These are phyloP conservation scores for Boletus sp. DNA, from an alignment of 768 basidiomycete species.

Conservation along the genomic window DNA sequence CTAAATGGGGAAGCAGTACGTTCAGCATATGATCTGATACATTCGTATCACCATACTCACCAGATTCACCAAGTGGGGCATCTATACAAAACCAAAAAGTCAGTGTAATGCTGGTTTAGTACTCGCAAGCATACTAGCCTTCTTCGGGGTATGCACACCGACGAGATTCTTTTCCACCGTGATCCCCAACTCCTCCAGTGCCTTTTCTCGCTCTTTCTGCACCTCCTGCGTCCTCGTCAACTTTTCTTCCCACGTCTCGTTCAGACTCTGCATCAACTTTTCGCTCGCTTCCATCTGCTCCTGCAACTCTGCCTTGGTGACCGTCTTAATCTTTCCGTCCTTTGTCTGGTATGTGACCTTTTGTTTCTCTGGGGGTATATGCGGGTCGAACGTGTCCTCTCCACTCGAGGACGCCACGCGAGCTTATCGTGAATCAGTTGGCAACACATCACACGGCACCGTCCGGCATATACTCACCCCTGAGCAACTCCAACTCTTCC, in stretches of 20 bases:
- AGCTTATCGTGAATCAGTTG: conserved; percentile 40
- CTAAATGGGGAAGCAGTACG: conserved; percentile 33
- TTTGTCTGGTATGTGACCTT: conserved; percentile 93
- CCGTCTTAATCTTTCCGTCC: conserved; percentile 91
- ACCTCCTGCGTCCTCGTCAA: conserved; percentile 88
- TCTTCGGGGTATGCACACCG: conserved; percentile 98
- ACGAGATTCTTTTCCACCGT: conserved; percentile 95
- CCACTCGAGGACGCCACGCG: conserved; percentile 67
- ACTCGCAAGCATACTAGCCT: conserved; percentile 40
- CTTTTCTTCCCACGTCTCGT: conserved; percentile 97
- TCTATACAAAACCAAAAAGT: conserved; percentile 43
- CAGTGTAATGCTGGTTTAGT: conserved; percentile 7
- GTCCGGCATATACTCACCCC: conserved; percentile 49
- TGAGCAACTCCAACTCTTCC: conserved; percentile 92
- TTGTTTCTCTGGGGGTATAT: conserved; percentile 90
- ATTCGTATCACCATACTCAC: conserved; percentile 46
- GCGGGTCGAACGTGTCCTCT: conserved; percentile 83
- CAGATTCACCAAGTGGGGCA: conserved; percentile 92
- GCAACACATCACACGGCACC: not conserved
- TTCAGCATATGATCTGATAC: conserved; percentile 9
- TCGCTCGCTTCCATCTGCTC: conserved; percentile 96
- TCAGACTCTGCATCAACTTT: conserved; percentile 89
- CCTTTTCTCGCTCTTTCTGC: conserved; percentile 96
- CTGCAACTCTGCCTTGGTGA: conserved; percentile 95
- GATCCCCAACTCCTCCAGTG: conserved; percentile 95